These are phyloP conservation scores for Penicillium italicum DNA, from an alignment of 2,329 filamentous ascomycete species.

Conservation along the genomic window DNA sequence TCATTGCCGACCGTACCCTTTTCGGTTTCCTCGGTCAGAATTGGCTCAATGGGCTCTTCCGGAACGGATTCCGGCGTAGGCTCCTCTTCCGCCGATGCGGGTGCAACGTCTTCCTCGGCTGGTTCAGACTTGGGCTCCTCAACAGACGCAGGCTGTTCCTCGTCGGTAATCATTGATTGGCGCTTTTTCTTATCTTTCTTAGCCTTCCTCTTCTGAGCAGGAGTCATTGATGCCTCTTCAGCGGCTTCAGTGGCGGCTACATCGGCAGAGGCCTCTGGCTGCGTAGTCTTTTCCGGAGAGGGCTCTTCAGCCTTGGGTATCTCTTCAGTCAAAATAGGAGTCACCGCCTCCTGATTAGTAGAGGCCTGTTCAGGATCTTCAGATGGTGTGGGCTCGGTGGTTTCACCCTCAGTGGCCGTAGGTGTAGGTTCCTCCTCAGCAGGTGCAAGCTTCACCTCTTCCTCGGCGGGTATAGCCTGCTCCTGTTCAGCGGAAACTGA, in stretches of 20 bases:
- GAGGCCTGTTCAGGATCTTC: background rate
- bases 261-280: slow-evolving; percentile 2
- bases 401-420: background rate
- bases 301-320: background rate
- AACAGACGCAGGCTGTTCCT: background rate
- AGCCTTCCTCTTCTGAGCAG: slow-evolving; percentile 18
- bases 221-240: slow-evolving; percentile 12
- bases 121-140: slow-evolving; percentile 2
- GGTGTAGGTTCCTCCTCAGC: background rate
- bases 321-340: background rate
- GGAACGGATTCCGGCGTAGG: background rate
- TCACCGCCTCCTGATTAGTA: background rate
- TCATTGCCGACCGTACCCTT: background rate
- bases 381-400: background rate
- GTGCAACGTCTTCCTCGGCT: background rate
- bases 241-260: background rate
- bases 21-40: background rate
- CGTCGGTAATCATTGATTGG: slow-evolving; percentile 9
- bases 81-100: background rate
- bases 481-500: slow-evolving; percentile 3
- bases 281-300: background rate
- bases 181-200: slow-evolving; percentile 26
- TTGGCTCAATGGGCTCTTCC: background rate
- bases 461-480: background rate
- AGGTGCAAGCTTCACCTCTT: background rate